A percentile compares a stretch with the other conserved stretches of the same genome.
These are phyloP conservation scores for Saccharomyces uvarum DNA, from an alignment of 1,139 yeast genomes.

Conservation along the genomic window DNA sequence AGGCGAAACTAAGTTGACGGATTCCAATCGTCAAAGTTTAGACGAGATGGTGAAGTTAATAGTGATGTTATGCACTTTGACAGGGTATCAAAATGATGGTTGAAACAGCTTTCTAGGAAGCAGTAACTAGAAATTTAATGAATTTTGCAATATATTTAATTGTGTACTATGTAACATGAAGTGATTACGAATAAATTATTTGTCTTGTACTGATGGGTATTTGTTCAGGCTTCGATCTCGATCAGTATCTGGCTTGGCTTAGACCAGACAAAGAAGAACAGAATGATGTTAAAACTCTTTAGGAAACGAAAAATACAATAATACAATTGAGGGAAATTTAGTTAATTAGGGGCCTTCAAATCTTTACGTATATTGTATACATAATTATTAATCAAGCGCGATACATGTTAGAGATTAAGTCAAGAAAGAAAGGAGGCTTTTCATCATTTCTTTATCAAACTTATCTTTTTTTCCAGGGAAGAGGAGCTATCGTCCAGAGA, in stretches of 20 bases:
- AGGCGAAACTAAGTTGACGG: conserved; percentile 20
- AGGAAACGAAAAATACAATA: neutral
- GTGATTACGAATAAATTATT: neutral
- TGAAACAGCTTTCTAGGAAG: neutral
- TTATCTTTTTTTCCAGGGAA: conserved; percentile 57
- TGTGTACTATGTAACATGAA: neutral
- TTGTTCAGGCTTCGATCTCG: too few species aligned
- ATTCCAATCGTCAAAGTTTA: conserved; percentile 32
- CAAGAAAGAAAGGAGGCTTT: neutral
- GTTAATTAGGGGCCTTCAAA: neutral
- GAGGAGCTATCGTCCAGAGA: conserved; percentile 75
- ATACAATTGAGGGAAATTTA: neutral
- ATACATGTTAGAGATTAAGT: neutral
- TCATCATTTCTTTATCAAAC: conserved; percentile 13
- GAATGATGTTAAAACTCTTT: neutral
- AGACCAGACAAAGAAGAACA: neutral
- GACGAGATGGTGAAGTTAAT: conserved; percentile 49
- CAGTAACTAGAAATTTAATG: neutral
- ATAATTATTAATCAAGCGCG: neutral
- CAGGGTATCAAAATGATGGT: conserved; percentile 34
- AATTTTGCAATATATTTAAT: neutral
- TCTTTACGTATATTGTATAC: neutral
- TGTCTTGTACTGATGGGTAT: neutral
- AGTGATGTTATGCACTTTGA: conserved; percentile 50
- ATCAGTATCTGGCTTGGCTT: neutral